Percentiles rank a stretch among this genome's conserved stretches.
Evolutionary conservation across 1,284 basidiomycete species (phyloP).

Genomic region (Melampsora americana): DNA sequence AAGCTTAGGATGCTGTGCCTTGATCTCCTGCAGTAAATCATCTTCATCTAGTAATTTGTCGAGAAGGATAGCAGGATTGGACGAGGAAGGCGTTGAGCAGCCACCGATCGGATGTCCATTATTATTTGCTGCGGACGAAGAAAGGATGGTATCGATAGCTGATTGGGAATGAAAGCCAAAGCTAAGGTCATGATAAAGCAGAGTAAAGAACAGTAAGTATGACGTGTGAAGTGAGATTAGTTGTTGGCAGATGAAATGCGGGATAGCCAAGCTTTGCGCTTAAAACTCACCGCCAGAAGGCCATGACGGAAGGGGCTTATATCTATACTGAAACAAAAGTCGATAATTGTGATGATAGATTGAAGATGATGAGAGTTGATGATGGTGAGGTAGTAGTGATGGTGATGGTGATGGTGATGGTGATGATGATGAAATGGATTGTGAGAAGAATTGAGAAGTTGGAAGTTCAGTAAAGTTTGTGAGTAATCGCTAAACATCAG

Average conservation of each 20-base stretch:
- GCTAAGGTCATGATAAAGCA: not conserved
- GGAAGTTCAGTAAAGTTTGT: too few species aligned
- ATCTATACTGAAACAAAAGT: too few species aligned
- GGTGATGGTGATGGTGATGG: too few species aligned
- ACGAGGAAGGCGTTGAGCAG: slow-evolving; percentile 17
- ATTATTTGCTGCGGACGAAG: slow-evolving; percentile 34
- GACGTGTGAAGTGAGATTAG: slow-evolving; percentile 4
- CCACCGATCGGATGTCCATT: slow-evolving; percentile 24
- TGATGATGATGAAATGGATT: too few species aligned
- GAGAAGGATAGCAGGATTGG: slow-evolving; percentile 55
- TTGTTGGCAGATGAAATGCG: not conserved
- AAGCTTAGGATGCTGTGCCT: slow-evolving; percentile 83
- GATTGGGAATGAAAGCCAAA: slow-evolving; percentile 43
- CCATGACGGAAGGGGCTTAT: slow-evolving; percentile 19
- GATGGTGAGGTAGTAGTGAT: too few species aligned
- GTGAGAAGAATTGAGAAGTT: too few species aligned
- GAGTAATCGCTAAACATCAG: too few species aligned
- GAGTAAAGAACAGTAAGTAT: not conserved
- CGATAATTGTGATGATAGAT: too few species aligned
- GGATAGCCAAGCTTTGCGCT: not conserved
- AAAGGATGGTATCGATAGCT: slow-evolving; percentile 42
- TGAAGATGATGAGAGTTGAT: too few species aligned
- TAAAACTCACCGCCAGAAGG: slow-evolving; percentile 39
- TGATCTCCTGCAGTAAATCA: slow-evolving; percentile 90
- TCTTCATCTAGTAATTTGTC: slow-evolving; percentile 92